Percentiles rank a stretch among this genome's conserved stretches.
Evolutionary conservation across 2,329 filamentous ascomycete species (phyloP).

Genomic region (Stemphylium lycopersici): DNA sequence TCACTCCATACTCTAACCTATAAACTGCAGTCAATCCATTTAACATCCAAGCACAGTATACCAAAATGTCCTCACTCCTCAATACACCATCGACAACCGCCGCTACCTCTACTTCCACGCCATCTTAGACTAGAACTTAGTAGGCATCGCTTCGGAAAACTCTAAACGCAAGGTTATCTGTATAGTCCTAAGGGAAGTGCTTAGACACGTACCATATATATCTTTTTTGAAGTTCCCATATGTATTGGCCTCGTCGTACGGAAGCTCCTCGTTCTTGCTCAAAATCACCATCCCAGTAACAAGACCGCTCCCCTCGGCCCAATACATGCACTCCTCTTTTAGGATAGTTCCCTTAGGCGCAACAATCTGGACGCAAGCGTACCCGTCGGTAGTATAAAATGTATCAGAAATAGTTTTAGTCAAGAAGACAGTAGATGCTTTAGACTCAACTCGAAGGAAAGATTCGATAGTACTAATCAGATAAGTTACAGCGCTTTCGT

Average conservation of each 20-base stretch:
- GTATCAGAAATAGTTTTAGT: neutral
- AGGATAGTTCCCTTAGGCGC: neutral
- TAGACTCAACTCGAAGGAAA: neutral
- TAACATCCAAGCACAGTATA: neutral
- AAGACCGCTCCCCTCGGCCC: neutral
- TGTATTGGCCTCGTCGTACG: neutral
- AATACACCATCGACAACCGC: neutral
- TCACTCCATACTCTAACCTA: too few relatives aligned
- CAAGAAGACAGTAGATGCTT: neutral
- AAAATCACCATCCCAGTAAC: neutral
- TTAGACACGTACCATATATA: neutral
- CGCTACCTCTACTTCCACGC: neutral
- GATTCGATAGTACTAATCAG: neutral
- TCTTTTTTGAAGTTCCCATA: neutral
- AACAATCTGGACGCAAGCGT: conserved; percentile 1
- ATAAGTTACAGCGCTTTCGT: neutral
- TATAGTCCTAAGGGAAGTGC: neutral
- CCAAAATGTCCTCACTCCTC: neutral
- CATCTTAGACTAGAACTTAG: neutral
- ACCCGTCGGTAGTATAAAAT: neutral
- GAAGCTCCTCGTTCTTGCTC: neutral
- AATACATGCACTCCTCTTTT: neutral
- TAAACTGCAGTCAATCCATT: too few relatives aligned
- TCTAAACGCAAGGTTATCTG: neutral
- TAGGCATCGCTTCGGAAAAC: neutral